Evolutionary conservation across 257 asterid genomes (phyloP).

Genomic region (Fraxinus cuspidata): DNA sequence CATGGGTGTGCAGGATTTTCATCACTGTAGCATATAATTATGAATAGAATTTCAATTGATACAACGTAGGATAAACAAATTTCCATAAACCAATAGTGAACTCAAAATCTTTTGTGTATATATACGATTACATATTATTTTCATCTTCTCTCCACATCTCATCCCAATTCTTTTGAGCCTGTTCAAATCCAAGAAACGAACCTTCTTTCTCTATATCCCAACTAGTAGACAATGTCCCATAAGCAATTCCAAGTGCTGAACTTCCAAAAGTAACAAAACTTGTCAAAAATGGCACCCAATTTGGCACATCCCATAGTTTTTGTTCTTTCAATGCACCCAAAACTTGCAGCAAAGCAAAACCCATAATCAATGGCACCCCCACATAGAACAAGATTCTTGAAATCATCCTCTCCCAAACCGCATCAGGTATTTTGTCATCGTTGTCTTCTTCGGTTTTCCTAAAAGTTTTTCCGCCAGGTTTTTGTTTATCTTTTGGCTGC

Average conservation of each 20-base stretch:
- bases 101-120: no score
- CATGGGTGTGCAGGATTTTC: no score
- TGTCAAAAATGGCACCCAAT: slow-evolving; percentile 66
- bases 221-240: slow-evolving; percentile 75
- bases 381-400: slow-evolving; percentile 55
- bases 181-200: slow-evolving; percentile 62
- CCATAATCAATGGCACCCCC: slow-evolving; percentile 59
- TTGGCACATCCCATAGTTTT: slow-evolving; percentile 51
- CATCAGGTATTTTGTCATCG: slow-evolving; percentile 65
- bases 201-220: slow-evolving; percentile 67
- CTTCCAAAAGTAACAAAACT: slow-evolving; percentile 65
- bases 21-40: no score
- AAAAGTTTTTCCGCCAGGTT: slow-evolving; percentile 18
- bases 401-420: slow-evolving; percentile 64
- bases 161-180: slow-evolving; percentile 74
- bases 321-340: slow-evolving; percentile 41
- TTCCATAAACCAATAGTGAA: no score
- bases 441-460: slow-evolving; percentile 15
- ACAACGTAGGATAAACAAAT: no score
- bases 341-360: slow-evolving; percentile 42
- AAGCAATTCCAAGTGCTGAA: slow-evolving; percentile 70
- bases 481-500: slow-evolving; percentile 23
- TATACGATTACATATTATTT: background rate
- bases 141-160: slow-evolving; percentile 70
- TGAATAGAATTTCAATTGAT: no score